A percentile compares a stretch with the other conserved stretches of the same genome.
Conservation (phyloP, 208 protist genomes). For the Acanthamoeba lenticulata region DNA sequence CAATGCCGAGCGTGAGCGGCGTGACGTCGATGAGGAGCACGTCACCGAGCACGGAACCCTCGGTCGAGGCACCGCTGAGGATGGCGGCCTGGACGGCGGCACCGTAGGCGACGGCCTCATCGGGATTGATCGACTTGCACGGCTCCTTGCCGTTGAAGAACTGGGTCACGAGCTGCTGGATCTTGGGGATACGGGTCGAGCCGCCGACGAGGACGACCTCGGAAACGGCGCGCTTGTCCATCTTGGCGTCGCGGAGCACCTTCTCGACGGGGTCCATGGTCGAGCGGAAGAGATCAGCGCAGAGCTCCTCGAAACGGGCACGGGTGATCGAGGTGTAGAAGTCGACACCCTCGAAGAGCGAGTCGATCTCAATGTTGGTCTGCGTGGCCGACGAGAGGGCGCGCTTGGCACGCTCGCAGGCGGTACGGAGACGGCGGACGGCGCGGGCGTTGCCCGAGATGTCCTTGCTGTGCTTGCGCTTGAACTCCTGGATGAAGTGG, state of each 20-base stretch:
- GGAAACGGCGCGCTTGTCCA: conserved; percentile 89
- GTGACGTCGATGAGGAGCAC: conserved; percentile 93
- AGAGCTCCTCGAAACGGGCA: conserved; percentile 97
- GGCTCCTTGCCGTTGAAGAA: conserved; percentile 93
- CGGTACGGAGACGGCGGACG: conserved; percentile 83
- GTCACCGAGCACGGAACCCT: conserved; percentile 84
- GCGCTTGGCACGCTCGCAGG: conserved; percentile 94
- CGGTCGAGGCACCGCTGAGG: conserved; percentile 85
- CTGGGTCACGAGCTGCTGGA: conserved; percentile 90
- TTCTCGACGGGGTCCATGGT: conserved; percentile 94
- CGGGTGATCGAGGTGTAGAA: conserved; percentile 96
- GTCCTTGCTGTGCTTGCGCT: conserved; percentile 92
- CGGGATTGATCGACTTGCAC: conserved; percentile 95
- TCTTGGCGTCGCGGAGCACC: conserved; percentile 90
- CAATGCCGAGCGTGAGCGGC: conserved; percentile 94
- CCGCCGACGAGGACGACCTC: conserved; percentile 95
- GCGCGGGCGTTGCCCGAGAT: conserved; percentile 79
- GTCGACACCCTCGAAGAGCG: conserved; percentile 95
- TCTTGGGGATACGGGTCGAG: conserved; percentile 92
- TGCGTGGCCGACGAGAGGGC: conserved; percentile 92
- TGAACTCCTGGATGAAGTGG: conserved; percentile 97
- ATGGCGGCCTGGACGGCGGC: conserved; percentile 97
- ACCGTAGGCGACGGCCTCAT: conserved; percentile 97
- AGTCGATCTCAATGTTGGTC: conserved; percentile 96
- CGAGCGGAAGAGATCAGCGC: conserved; percentile 94